phyloP scores from a whole-genome alignment of 2,329 filamentous ascomycete species.

The Pyrenophora teres region DNA sequence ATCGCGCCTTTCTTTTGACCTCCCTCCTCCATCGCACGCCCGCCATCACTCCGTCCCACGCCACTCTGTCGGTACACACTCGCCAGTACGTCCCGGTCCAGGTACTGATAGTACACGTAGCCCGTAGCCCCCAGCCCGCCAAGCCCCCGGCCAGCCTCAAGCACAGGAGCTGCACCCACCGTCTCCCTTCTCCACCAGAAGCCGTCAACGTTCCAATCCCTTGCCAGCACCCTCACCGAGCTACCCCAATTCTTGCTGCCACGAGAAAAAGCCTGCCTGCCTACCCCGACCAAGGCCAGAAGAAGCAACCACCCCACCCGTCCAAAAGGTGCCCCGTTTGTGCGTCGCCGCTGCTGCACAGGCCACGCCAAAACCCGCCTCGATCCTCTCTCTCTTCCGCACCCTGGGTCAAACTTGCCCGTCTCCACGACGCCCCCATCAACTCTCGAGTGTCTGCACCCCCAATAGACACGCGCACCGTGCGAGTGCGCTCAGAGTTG shows the following conservation, averaged over 20 bases:
- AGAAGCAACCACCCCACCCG: slow-evolving; percentile 12
- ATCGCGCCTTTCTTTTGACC: slow-evolving; percentile 32
- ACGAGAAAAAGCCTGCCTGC: background rate
- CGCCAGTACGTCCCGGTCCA: no score
- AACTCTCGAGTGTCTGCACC: slow-evolving; percentile 34
- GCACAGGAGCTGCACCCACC: background rate
- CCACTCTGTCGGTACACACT: background rate
- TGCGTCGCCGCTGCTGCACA: slow-evolving; percentile 29
- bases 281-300: background rate
- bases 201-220: background rate
- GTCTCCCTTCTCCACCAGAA: background rate
- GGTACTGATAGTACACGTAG: no score
- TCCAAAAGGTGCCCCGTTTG: slow-evolving; percentile 21
- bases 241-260: background rate
- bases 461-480: slow-evolving; percentile 33
- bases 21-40: slow-evolving; percentile 19
- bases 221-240: background rate
- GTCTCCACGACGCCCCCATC: slow-evolving; percentile 17
- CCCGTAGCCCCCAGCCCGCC: background rate
- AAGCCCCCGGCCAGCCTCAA: background rate
- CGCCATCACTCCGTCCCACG: slow-evolving; percentile 10
- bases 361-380: slow-evolving; percentile 23
- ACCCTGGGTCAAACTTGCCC: background rate
- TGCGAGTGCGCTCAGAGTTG: slow-evolving; percentile 24
- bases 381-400: slow-evolving; percentile 17